A percentile compares a stretch with the other conserved stretches of the same genome.
Conservation (phyloP, 768 basidiomycete species). For the Lactarius deliciosus region DNA sequence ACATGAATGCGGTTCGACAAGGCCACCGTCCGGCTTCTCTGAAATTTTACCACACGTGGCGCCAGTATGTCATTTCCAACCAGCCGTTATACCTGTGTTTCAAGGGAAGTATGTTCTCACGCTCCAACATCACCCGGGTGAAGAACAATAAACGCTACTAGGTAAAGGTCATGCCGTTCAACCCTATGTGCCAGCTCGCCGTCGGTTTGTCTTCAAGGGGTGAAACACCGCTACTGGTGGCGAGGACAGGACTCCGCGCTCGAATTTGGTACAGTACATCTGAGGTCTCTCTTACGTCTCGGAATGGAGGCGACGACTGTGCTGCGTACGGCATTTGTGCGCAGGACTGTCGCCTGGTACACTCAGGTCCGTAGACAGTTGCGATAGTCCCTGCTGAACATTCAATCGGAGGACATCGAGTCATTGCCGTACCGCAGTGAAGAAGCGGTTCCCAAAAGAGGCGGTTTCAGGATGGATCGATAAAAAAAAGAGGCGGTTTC, state of each 20-base stretch:
- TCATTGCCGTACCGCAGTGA: not conserved
- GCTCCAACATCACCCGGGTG: not conserved
- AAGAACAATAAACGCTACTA: not conserved
- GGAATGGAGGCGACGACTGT: not conserved
- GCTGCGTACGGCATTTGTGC: not conserved
- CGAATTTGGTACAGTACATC: not conserved
- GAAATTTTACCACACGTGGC: not conserved
- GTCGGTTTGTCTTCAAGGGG: not conserved
- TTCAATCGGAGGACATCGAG: not conserved
- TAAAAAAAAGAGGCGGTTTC: not conserved
- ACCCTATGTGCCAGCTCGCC: not conserved
- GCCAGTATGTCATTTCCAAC: not conserved
- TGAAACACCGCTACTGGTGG: not conserved
- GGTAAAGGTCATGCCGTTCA: not conserved
- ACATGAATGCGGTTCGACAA: too few relatives aligned
- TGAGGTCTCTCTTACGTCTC: not conserved
- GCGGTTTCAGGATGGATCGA: too few relatives aligned
- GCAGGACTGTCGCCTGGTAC: too few relatives aligned
- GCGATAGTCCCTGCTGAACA: not conserved
- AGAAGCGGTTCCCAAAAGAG: not conserved
- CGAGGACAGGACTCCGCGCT: not conserved
- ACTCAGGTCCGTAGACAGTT: not conserved
- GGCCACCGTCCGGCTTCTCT: not conserved
- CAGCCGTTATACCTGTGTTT: too few relatives aligned
- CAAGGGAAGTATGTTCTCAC: not conserved